Percentiles rank a stretch among this genome's conserved stretches.
phyloP scores from a whole-genome alignment of 192 early-diverging fungal species.

The Backusella mclennaniae region DNA sequence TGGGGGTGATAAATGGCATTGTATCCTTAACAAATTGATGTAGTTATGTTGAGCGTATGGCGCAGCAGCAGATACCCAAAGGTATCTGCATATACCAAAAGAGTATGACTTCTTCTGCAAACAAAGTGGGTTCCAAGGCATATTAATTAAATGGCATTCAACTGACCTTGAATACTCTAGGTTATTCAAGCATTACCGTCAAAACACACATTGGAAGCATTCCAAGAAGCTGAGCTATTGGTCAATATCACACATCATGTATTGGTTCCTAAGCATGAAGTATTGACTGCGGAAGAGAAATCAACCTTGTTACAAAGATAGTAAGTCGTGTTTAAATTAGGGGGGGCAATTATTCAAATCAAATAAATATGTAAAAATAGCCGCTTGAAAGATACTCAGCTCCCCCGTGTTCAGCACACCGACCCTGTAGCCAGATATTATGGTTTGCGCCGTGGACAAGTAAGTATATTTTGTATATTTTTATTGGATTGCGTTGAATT shows the following conservation, averaged over 20 bases:
- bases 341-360: neutral
- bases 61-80: constrained; percentile 73
- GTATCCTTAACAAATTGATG: neutral
- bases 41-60: constrained; percentile 78
- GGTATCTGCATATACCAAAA: constrained; percentile 89
- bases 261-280: constrained; percentile 92
- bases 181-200: constrained; percentile 65
- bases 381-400: constrained; percentile 92
- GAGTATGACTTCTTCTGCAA: constrained; percentile 79
- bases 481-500: neutral
- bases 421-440: constrained; percentile 98
- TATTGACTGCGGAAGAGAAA: constrained; percentile 87
- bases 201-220: constrained; percentile 80
- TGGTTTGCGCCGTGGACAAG: constrained; percentile 82
- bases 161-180: constrained; percentile 24
- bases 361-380: constrained; percentile 35
- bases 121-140: constrained; percentile 52
- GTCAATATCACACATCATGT: constrained; percentile 98
- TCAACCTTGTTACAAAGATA: constrained; percentile 87
- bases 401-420: constrained; percentile 83
- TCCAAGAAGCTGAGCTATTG: constrained; percentile 88
- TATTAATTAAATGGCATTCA: neutral
- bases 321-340: constrained; percentile 49
- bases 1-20: neutral
- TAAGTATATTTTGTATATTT: constrained; percentile 21